phyloP scores from a whole-genome alignment of 768 basidiomycete species.

The Leccinum pellstonianum region DNA sequence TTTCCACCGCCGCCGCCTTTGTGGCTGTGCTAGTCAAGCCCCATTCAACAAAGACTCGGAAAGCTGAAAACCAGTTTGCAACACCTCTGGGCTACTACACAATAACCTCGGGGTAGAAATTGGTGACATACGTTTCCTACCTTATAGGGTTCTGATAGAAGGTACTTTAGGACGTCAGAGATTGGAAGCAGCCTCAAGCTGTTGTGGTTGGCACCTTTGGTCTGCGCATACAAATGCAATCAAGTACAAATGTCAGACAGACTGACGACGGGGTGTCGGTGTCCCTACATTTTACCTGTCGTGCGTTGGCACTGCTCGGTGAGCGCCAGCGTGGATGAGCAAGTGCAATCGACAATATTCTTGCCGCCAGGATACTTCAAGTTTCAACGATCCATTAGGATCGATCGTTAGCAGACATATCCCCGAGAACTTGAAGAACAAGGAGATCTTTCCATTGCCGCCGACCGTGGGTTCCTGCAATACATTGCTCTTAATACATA shows the following conservation, averaged over 20 bases:
- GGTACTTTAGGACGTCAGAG: not conserved
- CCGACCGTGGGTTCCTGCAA: not conserved
- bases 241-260: not conserved
- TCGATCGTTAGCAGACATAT: not conserved
- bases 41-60: not conserved
- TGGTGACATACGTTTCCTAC: not conserved
- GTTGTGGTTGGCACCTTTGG: not conserved
- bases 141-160: not conserved
- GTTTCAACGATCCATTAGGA: not conserved
- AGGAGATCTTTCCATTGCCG: not conserved
- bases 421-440: not conserved
- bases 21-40: not conserved
- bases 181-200: not conserved
- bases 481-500: not conserved
- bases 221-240: not conserved
- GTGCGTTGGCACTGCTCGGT: not conserved
- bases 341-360: not conserved
- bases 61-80: not conserved
- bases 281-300: not conserved
- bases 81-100: not conserved
- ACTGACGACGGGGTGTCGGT: not conserved
- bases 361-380: not conserved
- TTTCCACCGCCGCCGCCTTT: not conserved
- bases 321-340: not conserved
- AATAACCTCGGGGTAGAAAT: not conserved